Evolutionary conservation across 768 basidiomycete genomes (phyloP), one percentile per base, ranked within the genome.

Genomic region (Termitomyces sp.): DNA sequence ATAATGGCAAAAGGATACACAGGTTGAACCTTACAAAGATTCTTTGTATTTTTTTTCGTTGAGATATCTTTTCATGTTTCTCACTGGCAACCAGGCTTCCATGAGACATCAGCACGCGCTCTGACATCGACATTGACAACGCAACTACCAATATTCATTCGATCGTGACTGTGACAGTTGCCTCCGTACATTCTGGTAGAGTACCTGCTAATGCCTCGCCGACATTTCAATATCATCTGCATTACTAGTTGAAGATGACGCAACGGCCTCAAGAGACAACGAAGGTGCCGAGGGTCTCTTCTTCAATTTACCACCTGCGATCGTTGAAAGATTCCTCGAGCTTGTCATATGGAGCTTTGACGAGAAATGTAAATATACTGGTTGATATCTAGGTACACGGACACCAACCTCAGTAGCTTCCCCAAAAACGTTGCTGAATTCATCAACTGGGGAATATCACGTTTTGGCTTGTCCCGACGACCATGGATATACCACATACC

Each of bases 351-450:
- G 56, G 33, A 44, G 59, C 61, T 78, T 60, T 14, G 13, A 36
- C 12, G 13, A 42, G 34, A 43, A 22, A 18, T 18, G 36, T 44
- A 13, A 36, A 50, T 36, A 45, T 49, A 53, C 22, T 18, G 18
- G 51, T 63, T 55, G n/a, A 39, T 49, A 55, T 44, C 46, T 26
- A 47, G 40, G 14, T 12, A 59, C 3, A 30, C 33, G 14, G 44
- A 50, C 37, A 42, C 62, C 27, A 50, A 71, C 74, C 69, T 76
- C 70, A 49, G 66, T 64, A 22, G 68, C 57, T 56, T 80, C 81
- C 4, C 75, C 78, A 58, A 82, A 84, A 18, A 84, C 68, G 58
- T 76, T 75, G 61, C 76, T 76, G 2, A 73, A 67, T 53, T 71
- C 71, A 34, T 77, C 76, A 36, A 74, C 79, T 42, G 50, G 36